Evolutionary conservation across 768 basidiomycete species (phyloP), one percentile per base, ranked within the genome.

Genomic region (Amanita pallidorosea): DNA sequence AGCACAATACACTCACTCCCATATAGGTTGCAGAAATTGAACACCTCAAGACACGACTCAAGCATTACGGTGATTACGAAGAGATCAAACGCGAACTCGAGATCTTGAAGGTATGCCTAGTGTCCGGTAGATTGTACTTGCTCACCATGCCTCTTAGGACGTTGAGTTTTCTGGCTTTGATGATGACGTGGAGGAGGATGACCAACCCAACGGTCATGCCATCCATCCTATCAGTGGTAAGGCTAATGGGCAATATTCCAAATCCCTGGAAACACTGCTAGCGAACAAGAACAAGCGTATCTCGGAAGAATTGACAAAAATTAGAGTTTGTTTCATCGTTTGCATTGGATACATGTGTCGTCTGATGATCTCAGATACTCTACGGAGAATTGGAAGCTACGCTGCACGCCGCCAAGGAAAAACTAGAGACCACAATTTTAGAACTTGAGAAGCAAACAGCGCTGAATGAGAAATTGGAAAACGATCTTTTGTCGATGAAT

Each of bases 11-110:
- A n/a, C 15, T 47, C 9, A 31, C 18, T 55, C 52, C 44, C n/a
- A 20, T 9, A 13, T 51, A 88, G 80, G 67, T 63, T 3, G 63
- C 63, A 2, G 93, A 96, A 65, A 70, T 85, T 4, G 84, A 85
- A 13, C 74, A 74, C 44, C 71, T 94, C 2, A 82, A 77, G 61
- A 66, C 70, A 31, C 82, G 81, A 56, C 68, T 98, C 34, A 81
- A 79, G 58, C 79, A 79, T 56, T 88, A 85, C 54, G 65, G 65
- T 13, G 92, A 99, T 65, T 98, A 99, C 59, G 95, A 98, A 60
- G 94, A 98, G 68, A 82, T 98, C 61, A 98, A 98, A 70, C 84
- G 96, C 23, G 96, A 99, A 64, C 75, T 99, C 25, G 93, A 93
- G 61, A 98, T 99, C 56, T 89, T 98, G 90, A 97, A 99, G 81